phyloP scores from a whole-genome alignment of 2,329 filamentous ascomycete genomes.

The Sporothrix pseudoabietina region DNA sequence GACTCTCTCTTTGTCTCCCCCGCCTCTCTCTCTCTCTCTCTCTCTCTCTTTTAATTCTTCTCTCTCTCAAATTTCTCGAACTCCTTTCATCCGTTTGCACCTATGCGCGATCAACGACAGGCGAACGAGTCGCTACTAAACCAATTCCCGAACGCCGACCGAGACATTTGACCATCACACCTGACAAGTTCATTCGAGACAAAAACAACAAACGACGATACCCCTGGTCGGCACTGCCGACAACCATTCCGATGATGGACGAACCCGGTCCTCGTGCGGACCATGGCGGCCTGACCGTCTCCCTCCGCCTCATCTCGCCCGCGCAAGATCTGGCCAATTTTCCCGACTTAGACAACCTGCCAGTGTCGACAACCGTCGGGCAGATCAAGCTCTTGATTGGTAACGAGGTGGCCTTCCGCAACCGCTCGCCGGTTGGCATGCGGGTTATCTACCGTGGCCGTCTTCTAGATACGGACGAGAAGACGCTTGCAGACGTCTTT shows the following conservation, averaged over 20 bases:
- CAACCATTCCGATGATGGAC: neutral
- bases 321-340: constrained; percentile 29
- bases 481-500: constrained; percentile 31
- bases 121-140: neutral
- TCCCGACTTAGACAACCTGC: constrained; percentile 26
- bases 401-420: constrained; percentile 22
- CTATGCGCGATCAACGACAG: neutral
- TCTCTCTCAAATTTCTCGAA: neutral
- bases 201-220: neutral
- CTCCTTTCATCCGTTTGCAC: neutral
- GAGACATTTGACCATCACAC: neutral
- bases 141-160: neutral
- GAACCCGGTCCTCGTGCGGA: neutral
- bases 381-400: constrained; percentile 29
- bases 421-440: constrained; percentile 26
- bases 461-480: constrained; percentile 28
- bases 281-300: constrained; percentile 13
- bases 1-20: no score
- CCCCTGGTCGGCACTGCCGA: neutral
- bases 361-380: constrained; percentile 27
- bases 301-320: constrained; percentile 32
- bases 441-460: constrained; percentile 35
- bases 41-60: neutral
- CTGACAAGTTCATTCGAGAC: neutral
- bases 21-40: neutral